Base-by-base conservation (phyloP, 2,329 filamentous ascomycete genomes). In the Ophioceras dolichostomum region DNA sequence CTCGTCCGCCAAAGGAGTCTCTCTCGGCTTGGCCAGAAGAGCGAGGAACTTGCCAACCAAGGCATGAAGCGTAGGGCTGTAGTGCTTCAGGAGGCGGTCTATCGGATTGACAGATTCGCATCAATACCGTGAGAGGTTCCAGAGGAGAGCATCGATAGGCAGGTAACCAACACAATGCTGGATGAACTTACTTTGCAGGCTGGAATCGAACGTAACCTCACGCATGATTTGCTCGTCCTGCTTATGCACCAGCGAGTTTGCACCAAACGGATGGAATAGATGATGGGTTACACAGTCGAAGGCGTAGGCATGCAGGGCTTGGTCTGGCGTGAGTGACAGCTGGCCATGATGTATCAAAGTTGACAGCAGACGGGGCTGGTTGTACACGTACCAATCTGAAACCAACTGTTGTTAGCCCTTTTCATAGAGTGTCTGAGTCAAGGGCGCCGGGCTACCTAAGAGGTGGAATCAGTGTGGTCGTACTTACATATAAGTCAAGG, bases 261-360 rank as follows among this genome's bases (percentile, higher is more conserved):
- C 71, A 2, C 77, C 78, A 40, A 73, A 65, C 0, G 77, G 76
- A 38, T 79, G 73, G 49, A 83, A 80, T n/a, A 83, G 62, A 45
- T 81, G 76, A 47, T 80, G 73, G 1, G 76, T 79, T 20, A 76
- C 68, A 46, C 78, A 80, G 49, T 83, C 79, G 37, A 81, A 73
- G 1, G 79, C 78, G 50, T 79, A 83, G 19, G 77, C 69, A 43
- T 83, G 79, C 2, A 83, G 59, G 17, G 55, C 60, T 52, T 34
- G 22, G 22, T 26, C n/a, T n/a, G n/a, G n/a, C n/a, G n/a, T n/a
- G n/a, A n/a, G n/a, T n/a, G n/a, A n/a, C n/a, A n/a, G n/a, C n/a
- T n/a, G n/a, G n/a, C n/a, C n/a, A n/a, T n/a, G n/a, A n/a, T n/a
- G n/a, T n/a, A n/a, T n/a, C n/a, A n/a, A n/a, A n/a, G n/a, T n/a